These are phyloP conservation scores for Talaromyces atroroseus DNA, from an alignment of 2,329 filamentous ascomycete species.

Conservation along the genomic window DNA sequence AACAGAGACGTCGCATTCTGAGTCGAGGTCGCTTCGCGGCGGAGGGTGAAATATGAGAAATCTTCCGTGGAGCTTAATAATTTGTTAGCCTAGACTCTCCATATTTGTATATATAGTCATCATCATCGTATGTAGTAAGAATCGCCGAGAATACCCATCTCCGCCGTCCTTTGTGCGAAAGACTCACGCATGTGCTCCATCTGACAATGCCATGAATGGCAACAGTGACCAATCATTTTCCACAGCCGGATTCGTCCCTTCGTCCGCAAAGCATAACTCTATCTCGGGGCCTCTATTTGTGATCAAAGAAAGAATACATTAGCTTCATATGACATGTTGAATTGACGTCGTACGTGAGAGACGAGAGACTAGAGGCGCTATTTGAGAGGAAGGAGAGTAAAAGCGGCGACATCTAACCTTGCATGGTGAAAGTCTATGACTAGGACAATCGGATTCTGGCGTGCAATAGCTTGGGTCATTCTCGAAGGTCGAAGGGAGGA, in stretches of 20 bases:
- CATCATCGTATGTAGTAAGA: not conserved
- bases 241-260: slow-evolving; percentile 69
- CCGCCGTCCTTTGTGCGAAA: not conserved
- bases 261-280: slow-evolving; percentile 80
- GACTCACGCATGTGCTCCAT: slow-evolving; percentile 84
- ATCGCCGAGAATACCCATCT: not conserved
- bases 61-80: slow-evolving; percentile 71
- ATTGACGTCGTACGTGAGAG: not conserved
- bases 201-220: slow-evolving; percentile 94
- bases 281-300: slow-evolving; percentile 73
- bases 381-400: not conserved
- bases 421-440: slow-evolving; percentile 84
- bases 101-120: not conserved
- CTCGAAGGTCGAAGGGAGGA: slow-evolving; percentile 13
- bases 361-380: not conserved
- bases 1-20: slow-evolving; percentile 70
- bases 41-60: slow-evolving; percentile 96
- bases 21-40: slow-evolving; percentile 46
- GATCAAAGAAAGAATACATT: not conserved
- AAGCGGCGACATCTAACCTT: slow-evolving; percentile 29
- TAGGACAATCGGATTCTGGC: slow-evolving; percentile 61
- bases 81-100: not conserved
- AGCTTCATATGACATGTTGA: not conserved
- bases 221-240: slow-evolving; percentile 88
- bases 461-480: slow-evolving; percentile 40